Base-by-base conservation (phyloP, 208 protist species). In the Naegleria fowleri region DNA sequence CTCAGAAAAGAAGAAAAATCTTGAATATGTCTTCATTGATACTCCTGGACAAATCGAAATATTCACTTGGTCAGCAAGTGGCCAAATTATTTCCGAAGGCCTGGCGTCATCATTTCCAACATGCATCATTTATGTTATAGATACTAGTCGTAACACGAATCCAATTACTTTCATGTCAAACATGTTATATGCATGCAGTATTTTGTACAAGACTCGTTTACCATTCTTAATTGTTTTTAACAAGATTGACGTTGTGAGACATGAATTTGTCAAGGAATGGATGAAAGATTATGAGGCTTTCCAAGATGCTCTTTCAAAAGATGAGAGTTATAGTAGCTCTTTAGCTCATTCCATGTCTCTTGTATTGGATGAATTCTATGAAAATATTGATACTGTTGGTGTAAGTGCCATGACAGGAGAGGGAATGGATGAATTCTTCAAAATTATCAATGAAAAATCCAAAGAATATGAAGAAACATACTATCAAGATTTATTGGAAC, bases 11-110 rank as follows among this genome's bases (percentile, higher is more conserved):
- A 52, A 55, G 75, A 59, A 58, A 52, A 25, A 94, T 4, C 89
- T 98, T 29, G 96, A 98, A 40, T 99, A 98, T 93, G 95, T 99
- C 40, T 93, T 99, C 16, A 94, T 99, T n/a, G 99, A 99, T 93
- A 99, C 99, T 29, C 99, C 99, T 9, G 99, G 99, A 0, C 99
- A 99, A 94, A 99, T 99, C 87, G 99, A 99, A 93, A 97, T 99
- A 29, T 99, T 99, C 93, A 99, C 98, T 29, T 99, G 98, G 98
- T 98, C 96, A 9, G 98, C 99, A 0, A 98, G 96, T 3, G 99
- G 99, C 40, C 93, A 98, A 51, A 97, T 99, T 67, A 99, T 99
- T 87, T 96, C 98, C 0, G 98, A 99, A 75, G 91, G 97, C 0
- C 93, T 99, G n/a, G 95, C 96, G 11, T 94, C 97, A 0, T 95